A percentile compares a stretch with the other conserved stretches of the same genome.
phyloP scores from a whole-genome alignment of 2,329 filamentous ascomycete species.

The Didymella pomorum region DNA sequence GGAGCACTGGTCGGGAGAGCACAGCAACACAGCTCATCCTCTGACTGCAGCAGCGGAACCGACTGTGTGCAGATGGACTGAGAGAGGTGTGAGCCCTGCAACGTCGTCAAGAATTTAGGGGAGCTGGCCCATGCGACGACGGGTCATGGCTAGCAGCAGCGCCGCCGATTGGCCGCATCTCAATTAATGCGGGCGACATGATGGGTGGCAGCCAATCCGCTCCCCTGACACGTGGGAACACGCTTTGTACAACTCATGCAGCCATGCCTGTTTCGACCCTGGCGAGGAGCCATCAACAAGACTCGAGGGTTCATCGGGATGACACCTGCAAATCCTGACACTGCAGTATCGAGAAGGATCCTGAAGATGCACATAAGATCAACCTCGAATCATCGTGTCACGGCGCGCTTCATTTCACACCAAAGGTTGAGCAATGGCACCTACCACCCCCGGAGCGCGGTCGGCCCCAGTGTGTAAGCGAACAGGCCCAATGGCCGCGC shows the following conservation, averaged over 20 bases:
- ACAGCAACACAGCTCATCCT: slow-evolving; percentile 44
- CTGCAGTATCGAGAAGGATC: background rate
- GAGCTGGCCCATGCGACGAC: slow-evolving; percentile 20
- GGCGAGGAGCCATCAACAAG: background rate
- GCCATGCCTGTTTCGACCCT: slow-evolving; percentile 5
- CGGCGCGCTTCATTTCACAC: slow-evolving; percentile 27
- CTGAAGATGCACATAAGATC: background rate
- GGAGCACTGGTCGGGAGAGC: slow-evolving; percentile 38
- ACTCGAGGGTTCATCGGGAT: background rate
- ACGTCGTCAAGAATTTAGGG: slow-evolving; percentile 37
- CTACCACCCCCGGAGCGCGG: slow-evolving; percentile 13
- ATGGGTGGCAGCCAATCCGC: slow-evolving; percentile 10
- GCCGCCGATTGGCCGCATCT: slow-evolving; percentile 28
- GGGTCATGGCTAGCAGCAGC: background rate
- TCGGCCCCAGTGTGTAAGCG: slow-evolving; percentile 4
- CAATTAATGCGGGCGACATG: background rate
- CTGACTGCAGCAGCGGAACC: slow-evolving; percentile 34
- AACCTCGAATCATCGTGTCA: slow-evolving; percentile 7
- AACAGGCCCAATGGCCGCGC: slow-evolving; percentile 5
- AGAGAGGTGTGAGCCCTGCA: slow-evolving; percentile 22
- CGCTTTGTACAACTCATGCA: slow-evolving; percentile 16
- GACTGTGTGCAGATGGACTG: slow-evolving; percentile 21
- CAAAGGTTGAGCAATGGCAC: slow-evolving; percentile 20
- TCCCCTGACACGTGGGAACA: slow-evolving; percentile 16
- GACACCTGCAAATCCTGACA: background rate